Percentiles rank a stretch among this genome's conserved stretches.
phyloP scores from a whole-genome alignment of 768 basidiomycete species.

The Lenzites betulinus region DNA sequence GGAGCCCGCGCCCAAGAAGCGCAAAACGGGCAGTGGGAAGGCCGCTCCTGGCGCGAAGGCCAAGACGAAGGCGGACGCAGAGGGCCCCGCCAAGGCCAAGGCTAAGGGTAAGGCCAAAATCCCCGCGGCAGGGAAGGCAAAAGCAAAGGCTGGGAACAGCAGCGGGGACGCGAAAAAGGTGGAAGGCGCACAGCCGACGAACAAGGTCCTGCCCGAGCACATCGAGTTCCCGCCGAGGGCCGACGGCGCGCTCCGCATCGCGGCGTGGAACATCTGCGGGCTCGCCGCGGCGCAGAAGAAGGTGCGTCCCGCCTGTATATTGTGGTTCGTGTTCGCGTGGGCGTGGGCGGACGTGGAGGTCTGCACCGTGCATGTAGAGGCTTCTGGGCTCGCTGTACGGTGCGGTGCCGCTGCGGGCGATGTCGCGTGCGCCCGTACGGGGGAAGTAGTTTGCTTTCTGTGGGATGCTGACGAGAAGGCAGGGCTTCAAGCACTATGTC shows the following conservation, averaged over 20 bases:
- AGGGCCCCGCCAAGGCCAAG: conserved; percentile 2
- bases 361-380: not conserved
- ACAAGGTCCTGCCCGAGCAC: conserved; percentile 66
- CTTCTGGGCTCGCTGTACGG: not conserved
- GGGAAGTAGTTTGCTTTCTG: too few species aligned
- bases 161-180: not conserved
- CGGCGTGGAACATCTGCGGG: conserved; percentile 82
- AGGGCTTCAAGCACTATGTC: conserved; percentile 83
- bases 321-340: not conserved
- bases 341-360: not conserved
- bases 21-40: conserved; percentile 8
- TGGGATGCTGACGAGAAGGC: not conserved
- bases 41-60: not conserved
- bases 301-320: too few species aligned
- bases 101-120: not conserved
- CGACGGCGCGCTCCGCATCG: conserved; percentile 53
- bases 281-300: conserved; percentile 77
- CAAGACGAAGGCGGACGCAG: not conserved
- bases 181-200: conserved; percentile 57
- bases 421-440: not conserved
- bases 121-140: not conserved
- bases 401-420: not conserved
- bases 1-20: conserved; percentile 6
- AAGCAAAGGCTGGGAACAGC: not conserved
- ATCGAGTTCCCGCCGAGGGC: conserved; percentile 57